Conservation (phyloP, 2,329 filamentous ascomycete genomes). For the Cytospora mali region DNA sequence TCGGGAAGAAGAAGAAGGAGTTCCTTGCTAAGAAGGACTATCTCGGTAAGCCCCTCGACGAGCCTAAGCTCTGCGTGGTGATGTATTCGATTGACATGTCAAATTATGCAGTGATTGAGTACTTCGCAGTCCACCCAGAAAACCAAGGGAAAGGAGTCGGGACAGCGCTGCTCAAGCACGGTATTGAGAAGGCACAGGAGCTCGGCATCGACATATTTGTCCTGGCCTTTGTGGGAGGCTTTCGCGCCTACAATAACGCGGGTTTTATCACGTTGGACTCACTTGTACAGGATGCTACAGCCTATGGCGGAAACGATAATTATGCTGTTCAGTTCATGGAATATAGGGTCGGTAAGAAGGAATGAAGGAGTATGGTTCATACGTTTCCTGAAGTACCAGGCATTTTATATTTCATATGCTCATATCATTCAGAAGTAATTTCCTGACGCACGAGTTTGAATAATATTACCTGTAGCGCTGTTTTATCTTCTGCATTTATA, state of each 20-base stretch:
- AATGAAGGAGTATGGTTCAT: too few relatives aligned
- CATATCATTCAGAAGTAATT: too few relatives aligned
- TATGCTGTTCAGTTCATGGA: conserved; percentile 34
- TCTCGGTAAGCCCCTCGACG: conserved; percentile 19
- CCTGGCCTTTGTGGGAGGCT: conserved; percentile 28
- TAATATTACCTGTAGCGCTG: too few relatives aligned
- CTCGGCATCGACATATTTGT: conserved; percentile 34
- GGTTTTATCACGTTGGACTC: conserved; percentile 31
- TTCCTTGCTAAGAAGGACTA: conserved; percentile 26
- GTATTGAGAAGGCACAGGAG: conserved; percentile 31
- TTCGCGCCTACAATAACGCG: conserved; percentile 31
- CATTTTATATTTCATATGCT: too few relatives aligned
- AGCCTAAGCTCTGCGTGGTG: not conserved
- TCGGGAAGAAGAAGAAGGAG: conserved; percentile 21
- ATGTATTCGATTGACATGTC: not conserved
- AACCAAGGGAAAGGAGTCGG: conserved; percentile 32
- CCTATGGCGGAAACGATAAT: conserved; percentile 31
- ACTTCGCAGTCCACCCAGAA: conserved; percentile 33
- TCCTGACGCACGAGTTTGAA: too few relatives aligned
- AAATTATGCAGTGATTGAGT: conserved; percentile 33
- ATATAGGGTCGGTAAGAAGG: not conserved
- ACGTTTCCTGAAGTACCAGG: too few relatives aligned
- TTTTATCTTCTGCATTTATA: too few relatives aligned
- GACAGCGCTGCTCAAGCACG: conserved; percentile 30
- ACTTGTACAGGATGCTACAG: conserved; percentile 31